Evolutionary conservation across 495 filamentous ascomycete species (phyloP), one percentile per base, ranked within the genome.

Genomic region (Penicillium paradoxum): DNA sequence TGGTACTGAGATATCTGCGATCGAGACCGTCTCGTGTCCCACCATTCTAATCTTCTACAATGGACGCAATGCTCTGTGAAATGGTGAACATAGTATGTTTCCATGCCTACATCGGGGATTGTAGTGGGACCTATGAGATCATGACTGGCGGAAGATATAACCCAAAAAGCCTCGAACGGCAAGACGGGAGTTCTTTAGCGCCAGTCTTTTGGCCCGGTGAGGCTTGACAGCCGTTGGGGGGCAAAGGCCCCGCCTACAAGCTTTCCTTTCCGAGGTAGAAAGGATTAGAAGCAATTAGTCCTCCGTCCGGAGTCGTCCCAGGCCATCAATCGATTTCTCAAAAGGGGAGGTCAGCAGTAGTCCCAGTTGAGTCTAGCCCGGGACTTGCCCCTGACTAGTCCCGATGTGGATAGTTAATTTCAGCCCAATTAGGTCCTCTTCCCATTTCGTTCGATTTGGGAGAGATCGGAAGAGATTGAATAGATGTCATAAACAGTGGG

Each of bases 221-320:
- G 52, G 51, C 44, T 49, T 64, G 61, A 64, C 61, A 64, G 61
- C 61, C 61, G 61, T 64, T 63, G 54, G 34, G 53, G 54, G 41
- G 34, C 3, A 8, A 30, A 43, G n/a, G 24, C 22, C 51, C 54
- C 45, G 42, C 42, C 19, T 32, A 51, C 30, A 59, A 63, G 58
- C 53, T 60, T 63, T n/a, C n/a, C n/a, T n/a, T 57, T 33, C 17
- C 21, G 51, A 29, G 32, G 24, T 54, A 36, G 19, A 21, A 17
- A 22, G 25, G 4, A 15, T 45, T 45, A 45, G 25, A 13, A 21
- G 6, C 0, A 9, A 38, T 19, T 19, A 38, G 17, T n/a, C n/a
- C n/a, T n/a, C n/a, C n/a, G n/a, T n/a, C n/a, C n/a, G n/a, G n/a
- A n/a, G n/a, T n/a, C n/a, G n/a, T n/a, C n/a, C n/a, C n/a, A n/a